Evolutionary conservation across 305 asterid genomes (phyloP).

Genomic region (Solanum chacoense): DNA sequence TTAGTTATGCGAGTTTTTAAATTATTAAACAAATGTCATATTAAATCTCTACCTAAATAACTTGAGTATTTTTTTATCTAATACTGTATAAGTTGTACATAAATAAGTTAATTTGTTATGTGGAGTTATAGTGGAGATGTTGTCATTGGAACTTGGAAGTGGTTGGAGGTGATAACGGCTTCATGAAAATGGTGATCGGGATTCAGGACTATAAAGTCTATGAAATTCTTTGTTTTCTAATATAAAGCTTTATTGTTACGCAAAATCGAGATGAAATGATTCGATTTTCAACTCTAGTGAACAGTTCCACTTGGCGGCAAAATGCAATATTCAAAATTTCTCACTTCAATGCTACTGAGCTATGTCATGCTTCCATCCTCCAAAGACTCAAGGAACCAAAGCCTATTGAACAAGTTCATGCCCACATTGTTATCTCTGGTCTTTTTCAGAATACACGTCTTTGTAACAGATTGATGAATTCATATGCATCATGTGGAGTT

Average conservation of each 20-base stretch:
- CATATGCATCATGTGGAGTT: constrained; percentile 33
- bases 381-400: constrained; percentile 19
- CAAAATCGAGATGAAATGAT: constrained; percentile 11
- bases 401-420: constrained; percentile 37
- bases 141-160: too few relatives aligned
- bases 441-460: constrained; percentile 25
- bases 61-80: too few relatives aligned
- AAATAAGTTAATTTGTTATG: too few relatives aligned
- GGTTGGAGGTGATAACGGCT: neutral
- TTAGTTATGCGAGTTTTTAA: too few relatives aligned
- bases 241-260: accelerated
- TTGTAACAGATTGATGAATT: constrained; percentile 39
- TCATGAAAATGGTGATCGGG: neutral
- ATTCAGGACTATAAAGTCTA: neutral
- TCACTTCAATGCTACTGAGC: neutral
- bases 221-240: neutral
- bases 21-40: too few relatives aligned
- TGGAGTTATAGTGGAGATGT: neutral
- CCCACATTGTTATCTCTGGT: constrained; percentile 32
- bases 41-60: too few relatives aligned
- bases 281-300: constrained; percentile 2
- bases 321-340: neutral
- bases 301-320: constrained; percentile 21
- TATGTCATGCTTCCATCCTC: constrained; percentile 28
- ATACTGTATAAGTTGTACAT: too few relatives aligned